Conservation (phyloP, 2,329 filamentous ascomycete species). For the Fusarium brevicatenulatum region DNA sequence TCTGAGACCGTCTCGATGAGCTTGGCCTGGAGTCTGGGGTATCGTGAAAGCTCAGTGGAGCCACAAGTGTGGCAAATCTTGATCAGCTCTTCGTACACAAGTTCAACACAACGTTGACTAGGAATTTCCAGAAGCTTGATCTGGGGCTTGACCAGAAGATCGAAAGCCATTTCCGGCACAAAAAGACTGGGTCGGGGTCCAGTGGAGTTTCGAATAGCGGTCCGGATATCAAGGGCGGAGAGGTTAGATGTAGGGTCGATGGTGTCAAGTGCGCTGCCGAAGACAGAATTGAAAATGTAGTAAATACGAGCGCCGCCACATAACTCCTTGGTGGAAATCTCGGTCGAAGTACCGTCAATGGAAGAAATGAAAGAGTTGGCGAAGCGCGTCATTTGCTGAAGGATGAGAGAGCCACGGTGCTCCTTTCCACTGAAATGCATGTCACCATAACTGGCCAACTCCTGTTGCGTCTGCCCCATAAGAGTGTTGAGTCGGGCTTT, state of each 20-base stretch:
- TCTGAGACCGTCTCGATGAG: constrained; percentile 98
- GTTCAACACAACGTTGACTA: constrained; percentile 94
- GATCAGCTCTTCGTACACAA: constrained; percentile 98
- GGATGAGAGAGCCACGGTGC: constrained; percentile 91
- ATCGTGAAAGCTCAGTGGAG: constrained; percentile 90
- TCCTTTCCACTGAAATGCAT: constrained; percentile 98
- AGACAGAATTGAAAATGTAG: constrained; percentile 99
- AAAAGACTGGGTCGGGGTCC: constrained; percentile 95
- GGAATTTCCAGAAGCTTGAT: constrained; percentile 97
- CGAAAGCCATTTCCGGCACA: constrained; percentile 96
- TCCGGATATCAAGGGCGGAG: constrained; percentile 93
- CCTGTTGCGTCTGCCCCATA: constrained; percentile 99
- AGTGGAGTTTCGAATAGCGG: constrained; percentile 97
- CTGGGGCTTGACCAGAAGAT: constrained; percentile 96
- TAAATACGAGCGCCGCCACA: constrained; percentile 96
- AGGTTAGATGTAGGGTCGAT: constrained; percentile 97
- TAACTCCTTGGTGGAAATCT: constrained; percentile 98
- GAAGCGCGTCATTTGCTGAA: constrained; percentile 98
- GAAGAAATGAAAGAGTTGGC: constrained; percentile 98
- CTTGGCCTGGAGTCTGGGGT: constrained; percentile 92
- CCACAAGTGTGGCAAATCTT: constrained; percentile 99
- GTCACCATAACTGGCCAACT: constrained; percentile 96
- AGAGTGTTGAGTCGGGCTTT: constrained; percentile 97
- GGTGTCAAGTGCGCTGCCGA: constrained; percentile 93
- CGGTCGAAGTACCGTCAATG: constrained; percentile 97